Conservation (phyloP, 352 stramenopile species). For the Globisporangium ultimum region DNA sequence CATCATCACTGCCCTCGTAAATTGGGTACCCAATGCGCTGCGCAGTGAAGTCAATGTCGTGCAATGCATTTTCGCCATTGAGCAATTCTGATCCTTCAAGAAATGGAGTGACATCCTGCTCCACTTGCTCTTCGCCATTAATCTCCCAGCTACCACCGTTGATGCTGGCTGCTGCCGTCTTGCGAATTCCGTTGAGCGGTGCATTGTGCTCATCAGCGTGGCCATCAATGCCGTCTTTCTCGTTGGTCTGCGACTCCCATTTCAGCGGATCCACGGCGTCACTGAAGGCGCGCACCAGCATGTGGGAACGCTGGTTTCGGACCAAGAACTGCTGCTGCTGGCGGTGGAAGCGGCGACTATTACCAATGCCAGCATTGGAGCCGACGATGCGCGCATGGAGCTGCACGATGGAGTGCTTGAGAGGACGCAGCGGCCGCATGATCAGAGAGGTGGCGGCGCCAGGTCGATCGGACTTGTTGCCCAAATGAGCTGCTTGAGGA, state of each 20-base stretch:
- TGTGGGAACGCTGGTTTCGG: slow-evolving; percentile 20
- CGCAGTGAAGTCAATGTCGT: slow-evolving; percentile 66
- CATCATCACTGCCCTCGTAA: slow-evolving; percentile 30
- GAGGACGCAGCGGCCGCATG: slow-evolving; percentile 32
- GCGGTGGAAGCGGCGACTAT: slow-evolving; percentile 15
- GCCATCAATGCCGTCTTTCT: neutral
- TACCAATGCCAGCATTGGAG: neutral
- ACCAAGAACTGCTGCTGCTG: slow-evolving; percentile 14
- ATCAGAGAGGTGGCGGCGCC: neutral
- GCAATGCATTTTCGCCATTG: slow-evolving; percentile 21
- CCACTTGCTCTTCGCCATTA: slow-evolving; percentile 2
- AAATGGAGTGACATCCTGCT: slow-evolving; percentile 20
- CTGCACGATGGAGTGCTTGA: slow-evolving; percentile 35
- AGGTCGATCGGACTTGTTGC: slow-evolving; percentile 7
- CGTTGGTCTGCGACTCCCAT: slow-evolving; percentile 9
- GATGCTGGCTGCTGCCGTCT: neutral
- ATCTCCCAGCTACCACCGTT: slow-evolving; percentile 11
- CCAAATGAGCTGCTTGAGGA: slow-evolving; percentile 3
- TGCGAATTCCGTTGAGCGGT: slow-evolving; percentile 14
- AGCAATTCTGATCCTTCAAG: slow-evolving; percentile 29
- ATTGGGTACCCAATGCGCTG: slow-evolving; percentile 75
- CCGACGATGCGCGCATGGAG: slow-evolving; percentile 17
- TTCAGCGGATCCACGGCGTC: slow-evolving; percentile 28
- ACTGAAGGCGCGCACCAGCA: slow-evolving; percentile 43
- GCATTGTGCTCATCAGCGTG: neutral